Percentiles rank a stretch among this genome's conserved stretches.
Evolutionary conservation across 225 moss, liverwort and hornwort species (phyloP).

Genomic region (Marchantia polymorpha): DNA sequence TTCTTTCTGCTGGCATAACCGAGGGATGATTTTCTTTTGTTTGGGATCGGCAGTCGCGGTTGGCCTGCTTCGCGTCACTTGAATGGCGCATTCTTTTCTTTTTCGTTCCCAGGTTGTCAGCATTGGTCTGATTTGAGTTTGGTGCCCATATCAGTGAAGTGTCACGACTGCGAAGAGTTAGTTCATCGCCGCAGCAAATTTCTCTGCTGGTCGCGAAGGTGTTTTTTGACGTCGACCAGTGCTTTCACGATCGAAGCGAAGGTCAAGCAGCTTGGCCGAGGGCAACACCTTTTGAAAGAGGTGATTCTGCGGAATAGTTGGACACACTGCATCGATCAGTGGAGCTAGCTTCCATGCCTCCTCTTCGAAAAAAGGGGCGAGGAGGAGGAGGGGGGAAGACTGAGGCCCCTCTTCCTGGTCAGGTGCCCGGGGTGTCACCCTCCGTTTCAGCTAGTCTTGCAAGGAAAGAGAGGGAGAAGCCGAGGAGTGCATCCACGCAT

Average conservation of each 20-base stretch:
- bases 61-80: not conserved
- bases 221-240: not conserved
- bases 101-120: not conserved
- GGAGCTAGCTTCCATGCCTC: conserved; percentile 35
- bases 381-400: conserved; percentile 61
- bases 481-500: conserved; percentile 14
- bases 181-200: not conserved
- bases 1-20: not conserved
- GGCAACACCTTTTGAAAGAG: not conserved
- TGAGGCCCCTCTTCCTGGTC: conserved; percentile 47
- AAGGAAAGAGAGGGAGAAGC: conserved; percentile 42
- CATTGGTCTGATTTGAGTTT: not conserved
- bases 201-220: not conserved
- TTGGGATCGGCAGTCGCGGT: not conserved
- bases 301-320: not conserved
- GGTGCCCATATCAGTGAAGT: not conserved
- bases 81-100: not conserved
- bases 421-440: conserved; percentile 47
- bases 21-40: not conserved
- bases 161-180: not conserved
- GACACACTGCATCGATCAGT: conserved; percentile 13
- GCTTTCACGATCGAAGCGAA: not conserved
- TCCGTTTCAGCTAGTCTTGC: conserved; percentile 39
- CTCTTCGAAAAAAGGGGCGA: conserved; percentile 58
- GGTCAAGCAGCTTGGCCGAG: not conserved